phyloP scores from a whole-genome alignment of 164 flowering plant genomes.

The Tetrastigma voinierianum region DNA sequence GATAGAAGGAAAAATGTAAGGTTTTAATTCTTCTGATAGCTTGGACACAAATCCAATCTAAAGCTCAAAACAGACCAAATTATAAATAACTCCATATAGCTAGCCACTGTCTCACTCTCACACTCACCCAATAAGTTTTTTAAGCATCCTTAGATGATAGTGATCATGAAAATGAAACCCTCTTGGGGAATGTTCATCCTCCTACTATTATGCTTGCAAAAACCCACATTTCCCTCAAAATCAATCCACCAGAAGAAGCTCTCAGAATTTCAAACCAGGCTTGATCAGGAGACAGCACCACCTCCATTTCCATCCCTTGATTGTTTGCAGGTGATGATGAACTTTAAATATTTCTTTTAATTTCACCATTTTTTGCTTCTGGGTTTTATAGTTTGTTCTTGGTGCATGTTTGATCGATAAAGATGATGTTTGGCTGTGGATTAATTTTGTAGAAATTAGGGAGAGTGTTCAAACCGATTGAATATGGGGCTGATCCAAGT shows the following conservation, averaged over 20 bases:
- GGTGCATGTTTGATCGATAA: background rate
- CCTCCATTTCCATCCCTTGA: background rate
- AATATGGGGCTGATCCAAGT: constrained; percentile 51
- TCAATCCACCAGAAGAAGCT: constrained; percentile 14
- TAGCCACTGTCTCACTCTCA: too few relatives aligned
- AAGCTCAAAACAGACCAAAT: too few relatives aligned
- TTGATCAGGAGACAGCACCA: constrained; percentile 1
- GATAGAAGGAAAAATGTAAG: too few relatives aligned
- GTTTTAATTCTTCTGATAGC: too few relatives aligned
- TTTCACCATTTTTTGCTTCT: too few relatives aligned
- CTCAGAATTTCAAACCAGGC: constrained; percentile 14
- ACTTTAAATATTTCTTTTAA: too few relatives aligned
- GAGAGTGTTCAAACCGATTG: constrained; percentile 45
- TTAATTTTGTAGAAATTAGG: constrained; percentile 20
- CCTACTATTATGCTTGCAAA: constrained; percentile 3
- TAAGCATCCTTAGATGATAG: too few relatives aligned
- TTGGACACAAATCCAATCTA: too few relatives aligned
- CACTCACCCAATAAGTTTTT: too few relatives aligned
- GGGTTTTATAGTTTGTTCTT: too few relatives aligned
- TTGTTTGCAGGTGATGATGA: too few relatives aligned
- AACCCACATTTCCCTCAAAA: constrained; percentile 13
- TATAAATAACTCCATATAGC: too few relatives aligned
- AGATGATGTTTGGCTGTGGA: background rate
- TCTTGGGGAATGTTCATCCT: constrained; percentile 3
- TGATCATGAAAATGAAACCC: background rate